A percentile compares a stretch with the other conserved stretches of the same genome.
phyloP scores from a whole-genome alignment of 176 grass and related monocot genomes.

The Rhynchospora breviuscula region DNA sequence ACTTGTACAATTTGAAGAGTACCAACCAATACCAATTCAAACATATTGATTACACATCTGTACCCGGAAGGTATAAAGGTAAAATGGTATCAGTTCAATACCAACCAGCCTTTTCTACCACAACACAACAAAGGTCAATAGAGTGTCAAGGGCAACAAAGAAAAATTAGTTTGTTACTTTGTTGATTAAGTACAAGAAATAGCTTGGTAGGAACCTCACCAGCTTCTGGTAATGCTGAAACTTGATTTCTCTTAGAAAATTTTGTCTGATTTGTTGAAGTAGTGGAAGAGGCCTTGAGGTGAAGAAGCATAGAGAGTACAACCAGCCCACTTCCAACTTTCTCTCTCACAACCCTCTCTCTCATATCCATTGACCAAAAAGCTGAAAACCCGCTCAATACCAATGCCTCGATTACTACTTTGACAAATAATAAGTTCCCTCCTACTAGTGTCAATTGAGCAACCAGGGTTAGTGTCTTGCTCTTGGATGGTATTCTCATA shows the following conservation, averaged over 20 bases:
- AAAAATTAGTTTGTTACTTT: background rate
- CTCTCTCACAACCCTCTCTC: slow-evolving; percentile 44
- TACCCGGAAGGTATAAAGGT: background rate
- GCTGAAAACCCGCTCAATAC: background rate
- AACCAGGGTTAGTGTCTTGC: background rate
- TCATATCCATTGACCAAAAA: slow-evolving; percentile 45
- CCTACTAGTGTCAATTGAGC: slow-evolving; percentile 11
- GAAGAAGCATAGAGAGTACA: slow-evolving; percentile 34
- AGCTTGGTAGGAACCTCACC: slow-evolving; percentile 11
- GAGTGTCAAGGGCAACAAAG: background rate
- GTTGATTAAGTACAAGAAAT: background rate
- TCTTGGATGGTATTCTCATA: background rate
- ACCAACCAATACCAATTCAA: background rate
- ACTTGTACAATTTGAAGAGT: background rate
- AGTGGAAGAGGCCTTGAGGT: slow-evolving; percentile 20
- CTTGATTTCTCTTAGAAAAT: background rate
- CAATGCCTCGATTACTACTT: slow-evolving; percentile 25
- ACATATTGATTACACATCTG: background rate
- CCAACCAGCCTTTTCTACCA: background rate
- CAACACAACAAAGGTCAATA: background rate
- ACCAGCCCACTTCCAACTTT: slow-evolving; percentile 38
- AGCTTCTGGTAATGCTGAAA: slow-evolving; percentile 2
- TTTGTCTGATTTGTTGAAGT: background rate
- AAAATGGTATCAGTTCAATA: background rate
- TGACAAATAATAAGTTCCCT: slow-evolving; percentile 20